These are phyloP conservation scores for Cladophialophora chaetospira DNA, from an alignment of 2,329 filamentous ascomycete genomes.

Conservation along the genomic window DNA sequence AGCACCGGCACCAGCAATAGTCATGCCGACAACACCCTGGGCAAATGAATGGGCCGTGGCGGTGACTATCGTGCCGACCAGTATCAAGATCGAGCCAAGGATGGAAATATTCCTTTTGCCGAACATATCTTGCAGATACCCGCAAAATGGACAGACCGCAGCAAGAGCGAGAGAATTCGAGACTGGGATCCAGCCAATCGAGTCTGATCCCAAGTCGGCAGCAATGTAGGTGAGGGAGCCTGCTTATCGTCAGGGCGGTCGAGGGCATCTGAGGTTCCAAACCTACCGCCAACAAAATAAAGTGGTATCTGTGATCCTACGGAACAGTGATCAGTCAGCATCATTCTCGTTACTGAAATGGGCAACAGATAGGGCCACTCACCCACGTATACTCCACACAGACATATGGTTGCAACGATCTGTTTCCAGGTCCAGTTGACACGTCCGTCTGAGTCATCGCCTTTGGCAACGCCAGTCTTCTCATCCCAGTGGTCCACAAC, in stretches of 20 bases:
- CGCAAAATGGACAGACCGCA: slow-evolving; percentile 25
- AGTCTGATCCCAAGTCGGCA: slow-evolving; percentile 15
- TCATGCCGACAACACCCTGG: slow-evolving; percentile 23
- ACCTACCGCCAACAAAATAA: slow-evolving; percentile 38
- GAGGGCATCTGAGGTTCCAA: slow-evolving; percentile 53
- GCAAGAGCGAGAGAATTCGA: slow-evolving; percentile 25
- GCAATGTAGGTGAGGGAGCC: slow-evolving; percentile 24
- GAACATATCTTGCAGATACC: slow-evolving; percentile 28
- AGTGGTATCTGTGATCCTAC: slow-evolving; percentile 38
- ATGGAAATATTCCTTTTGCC: slow-evolving; percentile 26
- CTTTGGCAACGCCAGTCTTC: slow-evolving; percentile 12
- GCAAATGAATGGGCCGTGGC: slow-evolving; percentile 28
- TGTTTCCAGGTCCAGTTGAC: slow-evolving; percentile 23
- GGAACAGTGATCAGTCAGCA: slow-evolving; percentile 59
- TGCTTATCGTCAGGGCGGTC: slow-evolving; percentile 33
- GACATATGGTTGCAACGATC: slow-evolving; percentile 14
- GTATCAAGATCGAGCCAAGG: slow-evolving; percentile 16
- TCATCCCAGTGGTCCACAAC: background rate
- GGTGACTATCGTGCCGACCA: slow-evolving; percentile 21
- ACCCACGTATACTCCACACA: slow-evolving; percentile 21
- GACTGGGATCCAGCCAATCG: slow-evolving; percentile 24
- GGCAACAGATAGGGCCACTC: background rate
- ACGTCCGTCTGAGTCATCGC: slow-evolving; percentile 17
- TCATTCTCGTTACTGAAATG: background rate
- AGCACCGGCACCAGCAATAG: slow-evolving; percentile 22